These are phyloP conservation scores for Bretziella fagacearum DNA, from an alignment of 2,329 filamentous ascomycete species.

Conservation along the genomic window DNA sequence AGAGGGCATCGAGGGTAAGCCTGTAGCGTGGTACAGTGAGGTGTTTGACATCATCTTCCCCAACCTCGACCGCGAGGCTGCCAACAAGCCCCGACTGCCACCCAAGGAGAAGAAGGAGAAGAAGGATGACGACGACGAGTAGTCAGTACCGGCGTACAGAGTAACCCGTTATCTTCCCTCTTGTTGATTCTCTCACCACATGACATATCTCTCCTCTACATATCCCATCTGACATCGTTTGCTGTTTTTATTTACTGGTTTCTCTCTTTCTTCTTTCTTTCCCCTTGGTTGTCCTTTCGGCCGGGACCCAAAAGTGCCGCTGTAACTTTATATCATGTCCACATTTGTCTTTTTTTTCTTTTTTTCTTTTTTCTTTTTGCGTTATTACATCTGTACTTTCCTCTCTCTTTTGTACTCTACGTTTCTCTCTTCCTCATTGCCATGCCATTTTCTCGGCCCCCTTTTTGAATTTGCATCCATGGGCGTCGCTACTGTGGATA, in stretches of 20 bases:
- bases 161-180: neutral
- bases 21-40: slow-evolving; percentile 85
- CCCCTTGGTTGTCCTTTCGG: slow-evolving; percentile 9
- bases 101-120: slow-evolving; percentile 31
- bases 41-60: slow-evolving; percentile 88
- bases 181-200: slow-evolving; percentile 2
- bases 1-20: slow-evolving; percentile 77
- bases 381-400: neutral
- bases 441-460: too few species aligned
- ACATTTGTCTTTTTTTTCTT: slow-evolving; percentile 4
- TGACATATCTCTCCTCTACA: slow-evolving; percentile 8
- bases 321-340: slow-evolving; percentile 12
- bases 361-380: neutral
- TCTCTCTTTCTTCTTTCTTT: neutral
- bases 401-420: neutral
- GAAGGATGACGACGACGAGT: slow-evolving; percentile 22
- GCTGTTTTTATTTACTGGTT: neutral
- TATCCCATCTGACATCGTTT: neutral
- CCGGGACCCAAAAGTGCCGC: slow-evolving; percentile 10
- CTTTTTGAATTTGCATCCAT: too few species aligned
- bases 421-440: neutral
- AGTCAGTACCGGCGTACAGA: neutral
- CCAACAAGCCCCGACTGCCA: slow-evolving; percentile 39
- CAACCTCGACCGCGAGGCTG: slow-evolving; percentile 53
- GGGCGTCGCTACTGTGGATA: too few species aligned